Evolutionary conservation across 208 protist genomes (phyloP), one percentile per base, ranked within the genome.

Genomic region (Perkinsela sp.): DNA sequence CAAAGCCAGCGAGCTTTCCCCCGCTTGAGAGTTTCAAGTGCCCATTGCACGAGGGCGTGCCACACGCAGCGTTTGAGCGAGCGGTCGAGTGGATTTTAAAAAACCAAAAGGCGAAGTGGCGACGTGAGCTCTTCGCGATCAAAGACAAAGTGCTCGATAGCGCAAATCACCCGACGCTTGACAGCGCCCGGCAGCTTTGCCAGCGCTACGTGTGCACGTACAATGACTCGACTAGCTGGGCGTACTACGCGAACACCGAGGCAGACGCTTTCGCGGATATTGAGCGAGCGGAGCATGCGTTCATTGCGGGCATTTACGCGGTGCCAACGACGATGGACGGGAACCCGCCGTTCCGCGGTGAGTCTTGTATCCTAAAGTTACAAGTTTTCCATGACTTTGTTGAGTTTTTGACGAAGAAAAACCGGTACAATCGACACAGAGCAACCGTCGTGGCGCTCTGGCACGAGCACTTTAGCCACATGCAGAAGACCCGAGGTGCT

Each of bases 221-320:
- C 40, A 57, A 57, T 57, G 40, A 57, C 40, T 57, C 40, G 13
- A 57, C 40, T n/a, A 57, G 40, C 40, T 57, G 40, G 40, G 40
- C 13, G 13, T 57, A 57, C 22, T 57, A 57, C 40, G 40, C 40
- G 13, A 57, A 57, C 13, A 57, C 22, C 6, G 40, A 57, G 40
- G 22, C 13, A 6, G 40, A 57, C 6, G 40, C 22, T 57, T 57
- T 57, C 13, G 22, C 6, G 40, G 22, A 57, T 57, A 6, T 22
- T n/a, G 40, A 57, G 13, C 40, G 40, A 57, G 40, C 40, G 13
- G 40, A 57, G 40, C 22, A n/a, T 6, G 40, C 22, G 40, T 57
- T n/a, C 22, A 6, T 6, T 22, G 40, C 22, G 13, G 40, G 40
- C 6, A 57, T 57, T 22, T 22, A 57, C 6, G 6, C 40, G 6